These are phyloP conservation scores for Pseudogymnoascus sp. DNA, from an alignment of 2,329 filamentous ascomycete genomes.

Conservation along the genomic window DNA sequence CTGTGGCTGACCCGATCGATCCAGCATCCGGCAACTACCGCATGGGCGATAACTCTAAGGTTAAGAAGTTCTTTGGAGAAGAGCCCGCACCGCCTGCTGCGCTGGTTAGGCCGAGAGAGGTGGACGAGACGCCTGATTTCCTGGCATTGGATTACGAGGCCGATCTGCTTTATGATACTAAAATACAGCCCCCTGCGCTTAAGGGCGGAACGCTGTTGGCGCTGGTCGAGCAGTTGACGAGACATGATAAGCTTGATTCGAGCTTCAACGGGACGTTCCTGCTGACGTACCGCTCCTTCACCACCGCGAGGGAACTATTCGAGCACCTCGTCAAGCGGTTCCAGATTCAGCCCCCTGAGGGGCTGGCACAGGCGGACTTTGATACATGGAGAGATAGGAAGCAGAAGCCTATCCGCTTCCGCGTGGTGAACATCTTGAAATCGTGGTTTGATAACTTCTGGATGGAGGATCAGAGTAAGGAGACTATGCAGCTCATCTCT, in stretches of 20 bases:
- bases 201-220: slow-evolving; percentile 85
- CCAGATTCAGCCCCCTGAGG: slow-evolving; percentile 82
- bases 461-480: slow-evolving; percentile 90
- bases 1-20: slow-evolving; percentile 25
- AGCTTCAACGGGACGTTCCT: slow-evolving; percentile 98
- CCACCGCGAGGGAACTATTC: slow-evolving; percentile 80
- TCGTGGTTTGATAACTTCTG: slow-evolving; percentile 98
- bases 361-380: slow-evolving; percentile 65
- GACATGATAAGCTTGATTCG: slow-evolving; percentile 90
- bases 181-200: slow-evolving; percentile 64
- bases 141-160: slow-evolving; percentile 78
- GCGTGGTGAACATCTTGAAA: slow-evolving; percentile 95
- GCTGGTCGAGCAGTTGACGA: slow-evolving; percentile 87
- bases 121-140: slow-evolving; percentile 74
- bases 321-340: slow-evolving; percentile 88
- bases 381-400: slow-evolving; percentile 88
- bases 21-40: slow-evolving; percentile 42
- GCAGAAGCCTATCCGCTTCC: slow-evolving; percentile 90
- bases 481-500: slow-evolving; percentile 75
- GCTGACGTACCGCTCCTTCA: slow-evolving; percentile 93
- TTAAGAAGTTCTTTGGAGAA: slow-evolving; percentile 59
- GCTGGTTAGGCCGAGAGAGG: slow-evolving; percentile 25
- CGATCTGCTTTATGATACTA: slow-evolving; percentile 84
- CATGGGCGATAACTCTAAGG: slow-evolving; percentile 55
- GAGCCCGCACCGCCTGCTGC: slow-evolving; percentile 38